Base-by-base conservation (phyloP, 768 basidiomycete genomes). In the Termitomyces eurrhizus region DNA sequence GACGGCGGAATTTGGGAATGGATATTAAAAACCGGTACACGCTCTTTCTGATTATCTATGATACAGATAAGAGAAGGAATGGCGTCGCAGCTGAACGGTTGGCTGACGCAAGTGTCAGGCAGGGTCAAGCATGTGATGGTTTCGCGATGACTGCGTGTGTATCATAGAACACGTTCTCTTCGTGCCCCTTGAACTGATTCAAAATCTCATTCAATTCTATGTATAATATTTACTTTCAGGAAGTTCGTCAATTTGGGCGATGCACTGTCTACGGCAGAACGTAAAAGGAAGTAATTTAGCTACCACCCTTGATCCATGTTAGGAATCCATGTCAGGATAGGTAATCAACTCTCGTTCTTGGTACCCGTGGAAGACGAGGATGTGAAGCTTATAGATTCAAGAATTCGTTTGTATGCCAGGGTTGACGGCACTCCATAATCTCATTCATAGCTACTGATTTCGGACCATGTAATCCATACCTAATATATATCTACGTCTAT, bases 31-130 rank as follows among this genome's bases (percentile, higher is more conserved):
- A 29, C 3, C 33, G 52, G 11, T 46, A 29, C 50, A 49, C 26
- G 32, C 16, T 57, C 7, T 37, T 33, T 32, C 24, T 59, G 64
- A 62, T 64, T 52, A 59, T 59, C 54, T 57, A 18, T 24, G 54
- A 64, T 64, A 24, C 24, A 21, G 54, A 64, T 59, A 64, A 61
- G 48, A 36, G 42, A 52, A 37, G 29, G 1, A 32, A 21, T 56
- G 42, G 60, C 54, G 53, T 36, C 42, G 7, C 53, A 37, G 12
- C 18, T 51, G 29, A 58, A 13, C 45, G 1, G 51, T n/a, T 16
- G 8, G 3, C 12, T 9, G 37, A 42, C 32, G 33, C 33, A 55
- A 29, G 29, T 9, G 29, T 29, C 29, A 29, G 12, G 36, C 18
- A 44, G 33, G 35, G 42, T 56, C 18, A 58, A 56, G 26, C 57